Evolutionary conservation across 1,284 basidiomycete species (phyloP).

Genomic region (Agaricales sp.): DNA sequence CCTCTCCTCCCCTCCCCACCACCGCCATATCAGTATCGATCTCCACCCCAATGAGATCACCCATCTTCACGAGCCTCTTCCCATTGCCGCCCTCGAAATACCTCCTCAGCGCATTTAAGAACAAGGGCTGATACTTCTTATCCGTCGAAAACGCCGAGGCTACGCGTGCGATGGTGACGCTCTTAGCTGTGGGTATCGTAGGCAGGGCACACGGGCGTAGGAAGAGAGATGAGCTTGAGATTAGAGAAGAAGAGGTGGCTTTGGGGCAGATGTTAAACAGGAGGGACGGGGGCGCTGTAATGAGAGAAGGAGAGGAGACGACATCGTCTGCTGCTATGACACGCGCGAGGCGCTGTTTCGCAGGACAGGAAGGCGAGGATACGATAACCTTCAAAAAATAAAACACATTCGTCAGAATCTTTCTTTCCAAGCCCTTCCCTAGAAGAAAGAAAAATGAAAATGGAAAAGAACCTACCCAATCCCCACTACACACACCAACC

Average conservation of each 20-base stretch:
- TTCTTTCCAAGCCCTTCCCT: slow-evolving; percentile 8
- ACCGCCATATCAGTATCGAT: slow-evolving; percentile 44
- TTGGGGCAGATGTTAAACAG: slow-evolving; percentile 38
- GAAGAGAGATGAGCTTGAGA: too few species aligned
- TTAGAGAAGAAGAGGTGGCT: background rate
- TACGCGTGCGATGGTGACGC: slow-evolving; percentile 75
- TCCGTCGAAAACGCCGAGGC: slow-evolving; percentile 74
- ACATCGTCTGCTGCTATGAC: slow-evolving; percentile 42
- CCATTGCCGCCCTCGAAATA: slow-evolving; percentile 52
- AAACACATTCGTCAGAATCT: too few species aligned
- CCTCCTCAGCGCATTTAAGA: slow-evolving; percentile 56
- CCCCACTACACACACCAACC: slow-evolving; percentile 73
- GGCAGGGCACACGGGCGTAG: slow-evolving; percentile 20
- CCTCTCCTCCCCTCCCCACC: slow-evolving; percentile 21
- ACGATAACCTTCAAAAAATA: background rate
- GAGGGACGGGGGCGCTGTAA: slow-evolving; percentile 45
- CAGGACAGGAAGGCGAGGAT: slow-evolving; percentile 7
- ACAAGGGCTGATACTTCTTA: slow-evolving; percentile 62
- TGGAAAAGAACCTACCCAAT: slow-evolving; percentile 67
- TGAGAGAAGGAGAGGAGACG: slow-evolving; percentile 22
- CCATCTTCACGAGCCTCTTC: slow-evolving; percentile 62
- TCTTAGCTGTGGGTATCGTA: slow-evolving; percentile 60
- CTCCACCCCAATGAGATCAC: slow-evolving; percentile 72
- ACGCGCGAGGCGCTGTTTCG: slow-evolving; percentile 40
- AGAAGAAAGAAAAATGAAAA: background rate